A percentile compares a stretch with the other conserved stretches of the same genome.
Conservation (phyloP, 2,329 filamentous ascomycete species). For the Cadophora luteo-olivacea region DNA sequence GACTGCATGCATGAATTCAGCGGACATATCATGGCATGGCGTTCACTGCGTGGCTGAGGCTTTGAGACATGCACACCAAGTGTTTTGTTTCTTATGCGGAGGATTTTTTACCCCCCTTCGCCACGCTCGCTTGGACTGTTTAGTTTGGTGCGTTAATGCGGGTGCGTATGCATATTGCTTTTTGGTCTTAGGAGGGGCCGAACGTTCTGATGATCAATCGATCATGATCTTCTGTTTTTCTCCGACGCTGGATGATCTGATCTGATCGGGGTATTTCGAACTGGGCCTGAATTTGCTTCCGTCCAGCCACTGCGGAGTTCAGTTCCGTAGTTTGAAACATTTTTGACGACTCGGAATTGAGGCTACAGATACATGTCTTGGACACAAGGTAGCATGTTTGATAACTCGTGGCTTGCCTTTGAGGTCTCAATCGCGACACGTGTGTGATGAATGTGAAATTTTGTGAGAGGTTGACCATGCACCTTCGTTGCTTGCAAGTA, state of each 20-base stretch:
- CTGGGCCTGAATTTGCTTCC: not conserved
- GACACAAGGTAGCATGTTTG: not conserved
- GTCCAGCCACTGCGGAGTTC: not conserved
- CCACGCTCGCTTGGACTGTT: not conserved
- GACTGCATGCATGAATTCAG: not conserved
- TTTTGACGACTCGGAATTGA: not conserved
- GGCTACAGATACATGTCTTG: not conserved
- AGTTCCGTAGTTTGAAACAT: not conserved
- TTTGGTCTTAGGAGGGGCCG: not conserved
- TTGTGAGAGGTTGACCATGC: not conserved
- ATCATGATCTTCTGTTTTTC: not conserved
- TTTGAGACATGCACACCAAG: not conserved
- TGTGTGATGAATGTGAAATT: not conserved
- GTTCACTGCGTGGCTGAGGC: not conserved
- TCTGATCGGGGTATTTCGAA: not conserved
- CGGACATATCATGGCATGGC: not conserved
- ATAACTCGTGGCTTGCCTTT: not conserved
- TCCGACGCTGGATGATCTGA: not conserved
- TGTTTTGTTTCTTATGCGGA: not conserved
- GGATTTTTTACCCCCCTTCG: not conserved
- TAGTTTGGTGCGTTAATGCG: not conserved
- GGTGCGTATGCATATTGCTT: not conserved
- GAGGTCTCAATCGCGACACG: not conserved
- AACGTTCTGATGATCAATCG: not conserved
- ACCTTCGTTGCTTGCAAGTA: not conserved